Percentiles rank a stretch among this genome's conserved stretches.
These are phyloP conservation scores for Mycena maculata DNA, from an alignment of 768 basidiomycete species.

Conservation along the genomic window DNA sequence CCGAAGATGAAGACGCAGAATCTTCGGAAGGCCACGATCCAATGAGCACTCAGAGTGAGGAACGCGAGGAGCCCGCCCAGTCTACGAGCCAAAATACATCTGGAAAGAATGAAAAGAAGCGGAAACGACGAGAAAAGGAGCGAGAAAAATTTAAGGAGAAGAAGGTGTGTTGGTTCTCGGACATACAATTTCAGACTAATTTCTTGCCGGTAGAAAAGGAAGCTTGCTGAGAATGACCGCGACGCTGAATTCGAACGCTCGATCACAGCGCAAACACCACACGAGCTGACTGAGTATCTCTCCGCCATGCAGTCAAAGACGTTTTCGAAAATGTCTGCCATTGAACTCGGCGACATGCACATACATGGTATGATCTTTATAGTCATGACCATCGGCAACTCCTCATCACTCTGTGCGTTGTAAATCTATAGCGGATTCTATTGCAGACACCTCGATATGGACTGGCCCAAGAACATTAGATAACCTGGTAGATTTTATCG, in stretches of 20 bases:
- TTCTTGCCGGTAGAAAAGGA: slow-evolving; percentile 64
- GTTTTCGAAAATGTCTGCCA: slow-evolving; percentile 72
- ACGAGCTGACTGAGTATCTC: slow-evolving; percentile 71
- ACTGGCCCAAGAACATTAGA: slow-evolving; percentile 78
- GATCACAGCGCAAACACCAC: slow-evolving; percentile 67
- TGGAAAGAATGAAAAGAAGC: slow-evolving; percentile 63
- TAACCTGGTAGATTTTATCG: slow-evolving; percentile 79
- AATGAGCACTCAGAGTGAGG: slow-evolving; percentile 39
- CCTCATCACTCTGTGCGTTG: too few species aligned
- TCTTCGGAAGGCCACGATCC: slow-evolving; percentile 41
- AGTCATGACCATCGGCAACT: too few species aligned
- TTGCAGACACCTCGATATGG: slow-evolving; percentile 83
- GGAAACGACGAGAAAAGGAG: slow-evolving; percentile 79
- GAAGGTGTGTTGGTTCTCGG: slow-evolving; percentile 58
- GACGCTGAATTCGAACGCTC: slow-evolving; percentile 51
- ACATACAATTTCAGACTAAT: slow-evolving; percentile 11
- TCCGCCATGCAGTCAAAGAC: slow-evolving; percentile 74
- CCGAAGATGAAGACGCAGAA: slow-evolving; percentile 67
- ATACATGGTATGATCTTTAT: slow-evolving; percentile 72
- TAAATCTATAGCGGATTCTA: slow-evolving; percentile 50
- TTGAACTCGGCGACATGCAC: slow-evolving; percentile 84
- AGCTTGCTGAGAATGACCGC: slow-evolving; percentile 61
- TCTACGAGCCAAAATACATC: slow-evolving; percentile 28
- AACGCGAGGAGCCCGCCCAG: slow-evolving; percentile 40
- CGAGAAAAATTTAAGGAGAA: slow-evolving; percentile 69